A percentile compares a stretch with the other conserved stretches of the same genome.
Evolutionary conservation across 2,329 filamentous ascomycete genomes (phyloP).

Genomic region (Rhynchosporium graminicola): DNA sequence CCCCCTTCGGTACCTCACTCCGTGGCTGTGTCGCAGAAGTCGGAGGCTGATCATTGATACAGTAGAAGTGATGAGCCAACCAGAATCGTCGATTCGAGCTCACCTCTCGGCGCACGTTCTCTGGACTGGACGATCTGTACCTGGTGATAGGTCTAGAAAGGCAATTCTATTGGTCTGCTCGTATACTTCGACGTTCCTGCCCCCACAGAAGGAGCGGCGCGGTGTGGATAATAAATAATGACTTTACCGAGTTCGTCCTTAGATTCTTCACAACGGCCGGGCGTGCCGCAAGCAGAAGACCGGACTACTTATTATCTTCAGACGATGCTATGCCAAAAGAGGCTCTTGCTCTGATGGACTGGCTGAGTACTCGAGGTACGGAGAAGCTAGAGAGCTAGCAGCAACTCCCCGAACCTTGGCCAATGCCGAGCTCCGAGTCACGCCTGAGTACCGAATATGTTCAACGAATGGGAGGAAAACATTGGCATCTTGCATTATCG

Average conservation of each 20-base stretch:
- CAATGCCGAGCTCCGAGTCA: not conserved
- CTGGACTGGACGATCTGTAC: not conserved
- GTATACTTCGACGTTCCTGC: too few relatives aligned
- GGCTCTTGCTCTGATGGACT: not conserved
- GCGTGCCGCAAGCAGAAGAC: constrained; percentile 6
- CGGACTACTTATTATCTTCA: constrained; percentile 7
- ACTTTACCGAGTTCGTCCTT: not conserved
- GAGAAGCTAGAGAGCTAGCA: constrained; percentile 1
- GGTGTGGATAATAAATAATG: not conserved
- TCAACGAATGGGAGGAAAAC: constrained; percentile 2
- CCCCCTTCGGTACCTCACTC: not conserved
- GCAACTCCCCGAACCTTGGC: not conserved
- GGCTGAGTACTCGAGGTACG: not conserved
- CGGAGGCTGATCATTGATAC: not conserved
- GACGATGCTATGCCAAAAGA: not conserved
- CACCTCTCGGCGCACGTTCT: too few relatives aligned
- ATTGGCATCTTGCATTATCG: constrained; percentile 8
- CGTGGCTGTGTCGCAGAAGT: not conserved
- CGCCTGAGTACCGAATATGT: not conserved
- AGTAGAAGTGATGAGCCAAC: not conserved
- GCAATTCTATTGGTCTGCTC: too few relatives aligned
- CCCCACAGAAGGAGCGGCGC: not conserved
- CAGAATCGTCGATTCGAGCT: too few relatives aligned
- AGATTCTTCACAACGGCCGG: not conserved
- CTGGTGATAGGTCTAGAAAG: too few relatives aligned